Evolutionary conservation across 805 yeast species (phyloP), one percentile per base, ranked within the genome.

Genomic region (Cyberlindnera japonica): DNA sequence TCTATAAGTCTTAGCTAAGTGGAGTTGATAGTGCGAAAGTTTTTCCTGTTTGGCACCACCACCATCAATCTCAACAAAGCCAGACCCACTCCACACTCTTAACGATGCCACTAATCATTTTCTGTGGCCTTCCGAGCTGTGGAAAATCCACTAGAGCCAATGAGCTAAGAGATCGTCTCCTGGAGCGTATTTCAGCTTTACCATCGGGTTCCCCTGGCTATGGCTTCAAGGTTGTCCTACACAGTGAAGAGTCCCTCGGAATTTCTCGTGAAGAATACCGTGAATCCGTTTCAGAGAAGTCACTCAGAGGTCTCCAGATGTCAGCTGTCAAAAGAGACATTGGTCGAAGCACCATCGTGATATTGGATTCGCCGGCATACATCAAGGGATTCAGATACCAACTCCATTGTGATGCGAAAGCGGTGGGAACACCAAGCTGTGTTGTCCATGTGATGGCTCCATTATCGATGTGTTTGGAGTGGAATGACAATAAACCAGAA

Each of bases 351-450:
- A 80, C 76, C 16, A 71, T 93, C 21, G 97, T 93, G 1, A 79
- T 93, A 14, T 69, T 93, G 38, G 99, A 93, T 59, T 77, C 93
- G 2, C 68, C 89, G 53, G 80, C 86, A 29, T 93, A 93, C 59
- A 93, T 93, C 54, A 93, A 93, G 58, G 99, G 99, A 0, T 89
- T 90, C 60, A 69, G 99, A 45, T 93, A 93, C 63, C 99, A 93
- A 62, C 68, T 93, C 38, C 89, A 79, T 60, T 90, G 97, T 62
- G 99, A 93, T 61, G 90, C 96, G 27, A 91, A 90, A 59, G 83
- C 88, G 1, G 68, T 80, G 20, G 72, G 79, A 14, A 89, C 97
- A 1, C 81, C 93, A 3, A 83, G 86, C 48, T 83, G 95, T 55
- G 84, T 90, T 27, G 68, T 91, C 2, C 90, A 91, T 46, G 81